phyloP scores from a whole-genome alignment of 2,329 filamentous ascomycete species.

The Aspergillus piperis region DNA sequence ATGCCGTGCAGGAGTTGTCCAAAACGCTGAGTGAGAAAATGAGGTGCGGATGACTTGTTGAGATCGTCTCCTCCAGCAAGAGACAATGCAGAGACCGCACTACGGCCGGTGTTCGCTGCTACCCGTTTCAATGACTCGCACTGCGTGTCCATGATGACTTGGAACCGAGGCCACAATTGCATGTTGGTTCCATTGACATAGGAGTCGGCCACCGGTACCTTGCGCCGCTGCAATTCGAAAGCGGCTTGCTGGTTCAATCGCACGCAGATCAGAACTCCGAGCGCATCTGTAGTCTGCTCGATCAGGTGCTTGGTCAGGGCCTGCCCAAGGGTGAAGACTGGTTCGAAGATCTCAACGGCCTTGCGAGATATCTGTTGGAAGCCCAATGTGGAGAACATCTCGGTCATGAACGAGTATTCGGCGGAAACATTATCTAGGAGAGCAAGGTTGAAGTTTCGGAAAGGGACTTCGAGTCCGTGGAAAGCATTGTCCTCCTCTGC shows the following conservation, averaged over 20 bases:
- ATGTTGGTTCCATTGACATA: conserved; percentile 96
- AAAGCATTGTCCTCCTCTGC: conserved; percentile 85
- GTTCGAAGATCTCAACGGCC: conserved; percentile 85
- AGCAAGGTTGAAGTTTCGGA: conserved; percentile 92
- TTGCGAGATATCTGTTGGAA: conserved; percentile 77
- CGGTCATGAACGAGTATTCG: conserved; percentile 90
- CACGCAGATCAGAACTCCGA: conserved; percentile 88
- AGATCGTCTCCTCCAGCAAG: conserved; percentile 51
- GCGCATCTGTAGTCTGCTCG: conserved; percentile 74
- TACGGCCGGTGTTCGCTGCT: conserved; percentile 50
- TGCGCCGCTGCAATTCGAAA: conserved; percentile 88
- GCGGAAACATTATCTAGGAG: conserved; percentile 90
- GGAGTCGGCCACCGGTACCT: conserved; percentile 81
- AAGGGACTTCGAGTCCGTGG: conserved; percentile 87
- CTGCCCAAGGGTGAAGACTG: conserved; percentile 83
- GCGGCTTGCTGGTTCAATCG: conserved; percentile 90
- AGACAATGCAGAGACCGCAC: conserved; percentile 55
- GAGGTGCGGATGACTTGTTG: conserved; percentile 65
- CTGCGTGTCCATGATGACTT: conserved; percentile 90
- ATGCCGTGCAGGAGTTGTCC: conserved; percentile 88
- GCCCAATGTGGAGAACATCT: conserved; percentile 81
- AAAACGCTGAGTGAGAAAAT: conserved; percentile 91
- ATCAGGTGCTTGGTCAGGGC: conserved; percentile 73
- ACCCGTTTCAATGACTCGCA: conserved; percentile 77
- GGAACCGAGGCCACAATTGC: conserved; percentile 93